Conservation (phyloP, 805 yeast species). For the Candida germanica region DNA sequence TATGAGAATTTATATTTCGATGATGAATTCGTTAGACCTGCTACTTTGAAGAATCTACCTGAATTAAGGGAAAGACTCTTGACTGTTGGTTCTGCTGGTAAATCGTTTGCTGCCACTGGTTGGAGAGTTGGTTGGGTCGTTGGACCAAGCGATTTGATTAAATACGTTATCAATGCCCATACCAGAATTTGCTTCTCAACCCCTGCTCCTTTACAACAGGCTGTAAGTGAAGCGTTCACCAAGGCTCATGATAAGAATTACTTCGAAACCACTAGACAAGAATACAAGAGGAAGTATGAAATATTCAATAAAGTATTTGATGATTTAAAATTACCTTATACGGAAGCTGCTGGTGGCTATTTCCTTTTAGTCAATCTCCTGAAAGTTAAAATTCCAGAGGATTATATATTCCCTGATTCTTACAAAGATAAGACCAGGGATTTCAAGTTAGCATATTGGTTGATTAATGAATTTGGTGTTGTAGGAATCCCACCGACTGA, state of each 20-base stretch:
- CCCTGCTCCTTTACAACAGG: conserved; percentile 91
- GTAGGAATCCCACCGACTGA: conserved; percentile 98
- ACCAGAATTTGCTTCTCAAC: conserved; percentile 90
- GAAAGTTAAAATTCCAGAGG: conserved; percentile 74
- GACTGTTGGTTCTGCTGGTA: conserved; percentile 96
- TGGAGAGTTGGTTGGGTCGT: conserved; percentile 98
- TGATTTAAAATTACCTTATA: conserved; percentile 84
- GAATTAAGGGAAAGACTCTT: conserved; percentile 77
- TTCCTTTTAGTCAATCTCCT: conserved; percentile 85
- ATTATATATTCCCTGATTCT: conserved; percentile 72
- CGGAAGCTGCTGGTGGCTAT: conserved; percentile 90
- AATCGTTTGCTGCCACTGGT: conserved; percentile 97
- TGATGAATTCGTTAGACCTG: conserved; percentile 72
- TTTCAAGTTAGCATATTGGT: conserved; percentile 88
- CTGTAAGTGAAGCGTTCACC: conserved; percentile 73
- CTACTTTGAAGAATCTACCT: conserved; percentile 61
- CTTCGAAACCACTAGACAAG: conserved; percentile 64
- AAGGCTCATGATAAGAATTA: conserved; percentile 61
- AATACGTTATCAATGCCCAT: conserved; percentile 84
- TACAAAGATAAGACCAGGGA: conserved; percentile 66
- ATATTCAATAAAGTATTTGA: conserved; percentile 78
- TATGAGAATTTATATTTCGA: conserved; percentile 85
- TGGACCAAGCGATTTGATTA: conserved; percentile 78
- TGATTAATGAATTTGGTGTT: conserved; percentile 87
- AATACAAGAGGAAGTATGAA: conserved; percentile 68